Evolutionary conservation across 192 early-diverging fungal genomes (phyloP).

Genomic region (Coemansia sp.): DNA sequence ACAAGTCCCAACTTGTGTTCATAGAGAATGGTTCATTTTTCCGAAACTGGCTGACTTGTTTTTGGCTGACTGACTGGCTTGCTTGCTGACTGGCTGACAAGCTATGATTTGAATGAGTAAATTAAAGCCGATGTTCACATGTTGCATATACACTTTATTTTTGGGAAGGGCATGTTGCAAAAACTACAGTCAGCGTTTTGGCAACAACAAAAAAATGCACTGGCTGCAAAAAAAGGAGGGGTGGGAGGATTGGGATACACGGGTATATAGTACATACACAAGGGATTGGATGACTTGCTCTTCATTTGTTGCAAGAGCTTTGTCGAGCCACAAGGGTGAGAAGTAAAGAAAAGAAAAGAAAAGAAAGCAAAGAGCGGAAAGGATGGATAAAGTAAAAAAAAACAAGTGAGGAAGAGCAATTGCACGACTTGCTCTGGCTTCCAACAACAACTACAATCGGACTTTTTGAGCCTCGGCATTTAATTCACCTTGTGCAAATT

Average conservation of each 20-base stretch:
- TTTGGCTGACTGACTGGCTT: background rate
- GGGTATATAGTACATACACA: background rate
- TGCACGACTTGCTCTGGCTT: background rate
- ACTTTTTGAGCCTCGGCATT: background rate
- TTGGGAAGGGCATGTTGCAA: background rate
- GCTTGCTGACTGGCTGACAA: background rate
- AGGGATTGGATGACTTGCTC: background rate
- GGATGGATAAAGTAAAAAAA: background rate
- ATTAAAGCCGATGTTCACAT: background rate
- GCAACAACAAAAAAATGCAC: background rate
- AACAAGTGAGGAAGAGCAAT: background rate
- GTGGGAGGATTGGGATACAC: background rate
- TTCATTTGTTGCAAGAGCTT: background rate
- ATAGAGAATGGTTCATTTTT: background rate
- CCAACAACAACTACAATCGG: background rate
- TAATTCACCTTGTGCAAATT: conserved; percentile 6
- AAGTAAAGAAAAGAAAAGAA: background rate
- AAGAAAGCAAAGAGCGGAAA: too few relatives aligned
- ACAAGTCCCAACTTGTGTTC: background rate
- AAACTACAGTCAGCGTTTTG: background rate
- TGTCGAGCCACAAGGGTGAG: background rate
- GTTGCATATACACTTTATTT: background rate
- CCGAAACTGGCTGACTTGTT: background rate
- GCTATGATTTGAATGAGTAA: background rate
- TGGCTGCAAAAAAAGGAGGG: background rate